phyloP scores from a whole-genome alignment of 2,329 filamentous ascomycete genomes.

The Phaeoacremonium minimum region DNA sequence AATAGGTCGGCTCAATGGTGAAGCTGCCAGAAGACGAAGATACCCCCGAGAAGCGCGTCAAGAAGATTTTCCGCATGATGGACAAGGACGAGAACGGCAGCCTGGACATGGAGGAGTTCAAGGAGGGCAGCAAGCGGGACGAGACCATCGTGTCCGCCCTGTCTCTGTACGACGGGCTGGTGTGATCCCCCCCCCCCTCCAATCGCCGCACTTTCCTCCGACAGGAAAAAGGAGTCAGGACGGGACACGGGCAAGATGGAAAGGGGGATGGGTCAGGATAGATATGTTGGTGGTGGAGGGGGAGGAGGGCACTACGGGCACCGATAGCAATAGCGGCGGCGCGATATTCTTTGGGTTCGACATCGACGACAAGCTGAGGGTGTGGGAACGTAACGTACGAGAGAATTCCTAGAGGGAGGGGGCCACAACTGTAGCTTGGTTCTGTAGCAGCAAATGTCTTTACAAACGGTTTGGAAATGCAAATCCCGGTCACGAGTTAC shows the following conservation, averaged over 20 bases:
- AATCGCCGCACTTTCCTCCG: too few relatives aligned
- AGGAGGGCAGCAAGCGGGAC: constrained; percentile 97
- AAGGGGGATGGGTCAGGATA: not conserved
- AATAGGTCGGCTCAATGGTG: constrained; percentile 95
- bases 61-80: constrained; percentile 99
- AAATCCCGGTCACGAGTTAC: too few relatives aligned
- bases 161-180: constrained; percentile 92
- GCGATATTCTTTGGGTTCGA: too few relatives aligned
- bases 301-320: too few relatives aligned
- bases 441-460: too few relatives aligned
- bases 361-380: too few relatives aligned
- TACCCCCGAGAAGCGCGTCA: constrained; percentile 95
- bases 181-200: constrained; percentile 53
- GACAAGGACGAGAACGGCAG: constrained; percentile 99
- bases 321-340: too few relatives aligned
- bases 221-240: too few relatives aligned
- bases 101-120: constrained; percentile 96
- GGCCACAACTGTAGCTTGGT: too few relatives aligned
- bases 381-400: too few relatives aligned
- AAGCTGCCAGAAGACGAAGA: constrained; percentile 98
- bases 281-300: not conserved
- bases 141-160: constrained; percentile 97
- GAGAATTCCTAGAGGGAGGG: too few relatives aligned
- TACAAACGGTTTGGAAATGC: too few relatives aligned
- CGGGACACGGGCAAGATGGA: not conserved